phyloP scores from a whole-genome alignment of 805 yeast genomes.

The Candida nanaspora region DNA sequence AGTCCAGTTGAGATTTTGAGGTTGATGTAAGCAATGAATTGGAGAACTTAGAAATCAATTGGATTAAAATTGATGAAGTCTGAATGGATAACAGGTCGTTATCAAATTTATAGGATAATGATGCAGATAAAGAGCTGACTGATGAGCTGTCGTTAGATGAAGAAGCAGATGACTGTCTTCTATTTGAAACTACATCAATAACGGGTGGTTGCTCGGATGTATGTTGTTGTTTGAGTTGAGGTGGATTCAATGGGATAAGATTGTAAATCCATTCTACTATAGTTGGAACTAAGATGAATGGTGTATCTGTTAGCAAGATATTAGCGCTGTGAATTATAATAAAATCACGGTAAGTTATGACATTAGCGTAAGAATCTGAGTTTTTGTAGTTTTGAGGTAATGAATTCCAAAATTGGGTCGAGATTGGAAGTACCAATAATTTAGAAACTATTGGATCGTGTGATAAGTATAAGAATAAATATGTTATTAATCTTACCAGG shows the following conservation, averaged over 20 bases:
- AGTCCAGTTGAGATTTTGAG: background rate
- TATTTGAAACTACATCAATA: conserved; percentile 3
- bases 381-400: conserved; percentile 47
- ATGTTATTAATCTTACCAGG: conserved; percentile 43
- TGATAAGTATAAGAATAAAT: conserved; percentile 44
- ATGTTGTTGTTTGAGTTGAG: background rate
- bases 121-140: too few relatives aligned
- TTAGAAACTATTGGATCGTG: conserved; percentile 27
- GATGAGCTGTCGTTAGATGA: too few relatives aligned
- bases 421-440: conserved; percentile 39
- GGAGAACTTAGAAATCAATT: conserved; percentile 34
- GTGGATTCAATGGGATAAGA: conserved; percentile 36
- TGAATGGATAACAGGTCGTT: conserved; percentile 35
- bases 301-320: conserved; percentile 29
- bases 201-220: conserved; percentile 4
- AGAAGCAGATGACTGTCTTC: conserved; percentile 11
- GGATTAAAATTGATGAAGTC: conserved; percentile 39
- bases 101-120: background rate
- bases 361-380: conserved; percentile 8
- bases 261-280: conserved; percentile 57
- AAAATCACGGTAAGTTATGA: conserved; percentile 56
- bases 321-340: conserved; percentile 45
- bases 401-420: conserved; percentile 32
- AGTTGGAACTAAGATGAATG: conserved; percentile 34
- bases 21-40: conserved; percentile 26